A percentile compares a stretch with the other conserved stretches of the same genome.
These are phyloP conservation scores for Coriolopsis trogii DNA, from an alignment of 1,284 basidiomycete genomes.

Conservation along the genomic window DNA sequence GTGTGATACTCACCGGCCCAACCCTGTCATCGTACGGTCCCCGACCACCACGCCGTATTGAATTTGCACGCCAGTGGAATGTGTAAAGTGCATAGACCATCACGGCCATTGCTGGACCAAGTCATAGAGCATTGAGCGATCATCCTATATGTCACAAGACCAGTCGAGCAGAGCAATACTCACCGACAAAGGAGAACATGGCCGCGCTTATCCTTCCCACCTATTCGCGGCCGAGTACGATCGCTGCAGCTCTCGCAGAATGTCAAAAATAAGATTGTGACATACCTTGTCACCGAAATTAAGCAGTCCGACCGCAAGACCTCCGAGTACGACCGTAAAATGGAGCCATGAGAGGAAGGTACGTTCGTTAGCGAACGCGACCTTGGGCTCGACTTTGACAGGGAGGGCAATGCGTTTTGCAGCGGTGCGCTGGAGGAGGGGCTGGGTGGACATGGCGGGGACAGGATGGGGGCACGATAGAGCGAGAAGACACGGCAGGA, in stretches of 20 bases:
- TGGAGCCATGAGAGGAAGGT: constrained; percentile 97
- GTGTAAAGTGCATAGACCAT: constrained; percentile 96
- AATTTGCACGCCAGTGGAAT: constrained; percentile 95
- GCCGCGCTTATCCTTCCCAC: constrained; percentile 91
- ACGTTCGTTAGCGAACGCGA: constrained; percentile 94
- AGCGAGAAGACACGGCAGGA: constrained; percentile 13
- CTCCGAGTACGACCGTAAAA: constrained; percentile 93
- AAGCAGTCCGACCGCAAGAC: constrained; percentile 93
- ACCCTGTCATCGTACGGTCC: constrained; percentile 98
- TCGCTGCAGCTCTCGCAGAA: neutral
- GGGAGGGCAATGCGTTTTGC: constrained; percentile 95
- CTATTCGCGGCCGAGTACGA: constrained; percentile 37
- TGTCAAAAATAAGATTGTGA: constrained; percentile 1
- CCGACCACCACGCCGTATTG: constrained; percentile 89
- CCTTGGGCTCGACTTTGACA: constrained; percentile 92
- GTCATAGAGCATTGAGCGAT: neutral
- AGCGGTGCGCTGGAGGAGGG: constrained; percentile 94
- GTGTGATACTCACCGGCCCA: constrained; percentile 63
- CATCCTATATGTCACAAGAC: constrained; percentile 10
- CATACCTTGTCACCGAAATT: constrained; percentile 94
- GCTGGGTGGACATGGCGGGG: constrained; percentile 90
- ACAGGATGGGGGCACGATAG: constrained; percentile 10
- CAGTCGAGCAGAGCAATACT: constrained; percentile 35
- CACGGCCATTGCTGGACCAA: constrained; percentile 83
- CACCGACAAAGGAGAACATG: constrained; percentile 91